Evolutionary conservation across 176 grass and related monocot species (phyloP), one percentile per base, ranked within the genome.

Genomic region (Puya raimondii): DNA sequence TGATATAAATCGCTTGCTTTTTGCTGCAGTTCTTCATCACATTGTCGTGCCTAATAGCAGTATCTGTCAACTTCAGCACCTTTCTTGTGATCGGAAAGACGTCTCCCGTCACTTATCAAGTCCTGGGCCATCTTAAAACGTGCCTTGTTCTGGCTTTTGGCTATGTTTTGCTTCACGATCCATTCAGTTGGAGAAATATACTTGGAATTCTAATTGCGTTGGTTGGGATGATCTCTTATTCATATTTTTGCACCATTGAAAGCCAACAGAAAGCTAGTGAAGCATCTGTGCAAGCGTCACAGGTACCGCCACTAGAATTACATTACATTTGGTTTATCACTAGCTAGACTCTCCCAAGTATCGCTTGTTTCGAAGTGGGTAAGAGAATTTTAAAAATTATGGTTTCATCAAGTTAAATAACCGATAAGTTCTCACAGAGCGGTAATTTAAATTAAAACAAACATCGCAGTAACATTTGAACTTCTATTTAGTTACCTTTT

Each of bases 111-210:
- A 92, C 94, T 65, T 97, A 97, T 77, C 94, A 97, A 83, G 94
- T 97, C 51, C 69, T 97, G 68, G 94, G 94, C 29, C 94, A 97
- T 83, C 86, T 97, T 26, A 97, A 97, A 82, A 97, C 94, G 33
- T 97, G 94, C 74, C 76, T 97, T 70, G 94, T 97, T 74, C 78
- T 97, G 56, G 20, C 89, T 65, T 97, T 97, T 64, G 94, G 94
- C 16, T 97, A 97, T 80, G 94, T 90, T 70, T 79, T 97, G 67
- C 94, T 97, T 66, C 89, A 93, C 0, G 89, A 97, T 77, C 94
- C 94, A 47, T 97, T 97, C 84, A 97, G 89, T 74, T 97, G 86
- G 94, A 92, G 89, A 79, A 97, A 97, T 74, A 92, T 97, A 74
- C 64, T 97, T 67, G 94, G 94, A 54, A 97, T 97, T 64, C 71